Conservation (phyloP, 2,329 filamentous ascomycete species). For the Myriosclerotinia curreyana region DNA sequence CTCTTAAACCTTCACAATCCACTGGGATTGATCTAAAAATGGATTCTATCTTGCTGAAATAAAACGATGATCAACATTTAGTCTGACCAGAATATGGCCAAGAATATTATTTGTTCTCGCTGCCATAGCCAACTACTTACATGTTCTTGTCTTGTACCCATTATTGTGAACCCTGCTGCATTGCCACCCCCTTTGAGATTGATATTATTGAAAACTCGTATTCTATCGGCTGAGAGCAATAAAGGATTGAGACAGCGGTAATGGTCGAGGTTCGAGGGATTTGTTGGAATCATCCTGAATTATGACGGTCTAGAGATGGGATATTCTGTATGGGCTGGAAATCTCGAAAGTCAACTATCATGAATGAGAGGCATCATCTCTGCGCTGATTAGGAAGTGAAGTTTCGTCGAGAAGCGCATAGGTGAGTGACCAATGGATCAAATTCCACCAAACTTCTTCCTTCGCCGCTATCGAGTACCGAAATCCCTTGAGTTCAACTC, state of each 20-base stretch:
- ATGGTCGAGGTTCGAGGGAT: constrained; percentile 1
- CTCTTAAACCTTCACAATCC: neutral
- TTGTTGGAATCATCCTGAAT: neutral
- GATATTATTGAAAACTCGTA: neutral
- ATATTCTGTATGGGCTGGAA: neutral
- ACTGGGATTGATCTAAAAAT: neutral
- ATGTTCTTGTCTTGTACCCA: neutral
- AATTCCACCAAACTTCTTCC: neutral
- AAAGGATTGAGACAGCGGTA: neutral
- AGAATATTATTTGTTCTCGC: neutral
- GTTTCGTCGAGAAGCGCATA: neutral
- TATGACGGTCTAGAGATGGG: neutral
- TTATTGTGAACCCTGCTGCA: neutral
- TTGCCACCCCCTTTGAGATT: neutral
- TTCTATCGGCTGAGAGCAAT: neutral
- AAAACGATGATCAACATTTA: neutral
- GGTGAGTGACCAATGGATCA: neutral
- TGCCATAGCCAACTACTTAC: neutral
- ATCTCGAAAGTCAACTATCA: neutral
- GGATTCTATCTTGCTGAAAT: neutral
- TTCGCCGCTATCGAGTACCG: neutral
- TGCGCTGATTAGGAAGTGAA: neutral
- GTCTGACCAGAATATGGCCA: neutral
- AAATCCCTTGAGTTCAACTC: neutral
- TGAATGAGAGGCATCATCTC: too few relatives aligned